Base-by-base conservation (phyloP, 148 eudicot genomes). In the Rhododendron williamsianum region DNA sequence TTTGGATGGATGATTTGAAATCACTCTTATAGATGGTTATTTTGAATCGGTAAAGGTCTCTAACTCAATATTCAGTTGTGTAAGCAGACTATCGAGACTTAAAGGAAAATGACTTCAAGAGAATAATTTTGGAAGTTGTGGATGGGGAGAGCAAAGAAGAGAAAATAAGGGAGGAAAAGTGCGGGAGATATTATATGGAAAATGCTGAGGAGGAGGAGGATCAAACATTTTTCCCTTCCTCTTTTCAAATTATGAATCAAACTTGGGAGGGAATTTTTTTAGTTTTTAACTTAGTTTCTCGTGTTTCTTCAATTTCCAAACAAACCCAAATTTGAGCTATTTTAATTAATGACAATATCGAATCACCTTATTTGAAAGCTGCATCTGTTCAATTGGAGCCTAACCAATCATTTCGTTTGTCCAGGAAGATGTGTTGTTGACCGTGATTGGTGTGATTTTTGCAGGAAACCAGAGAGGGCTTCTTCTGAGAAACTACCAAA, bases 381-480 rank as follows among this genome's bases (percentile, higher is more conserved):
- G 36, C 36, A 30, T 69, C 74, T 69, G 74, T 13, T 30, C 38
- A 23, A 30, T 30, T 12, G 36, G 13, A 69, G 74, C 36, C 74
- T 69, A 69, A 69, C 36, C 16, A 4, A 27, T 69, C 16, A 30
- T 69, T 8, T 35, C 86, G 7, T 86, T 54, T 43, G 19, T 76
- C 13, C 33, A 12, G 23, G 48, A 54, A n/a, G 65, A 43, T 0
- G 3, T 2, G 23, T 81, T 77, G 49, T 33, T 72, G 10, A 65
- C 3, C 2, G 15, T 48, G 52, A 25, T 84, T 90, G 52, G 15
- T 58, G 52, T 54, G 80, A 80, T 80, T 60, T 86, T 91, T 88
- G 90, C 90, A 96, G 98, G 91, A 90, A 90, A 84, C 93, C 89
- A 7, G 92, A 91, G 81, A 93, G 87, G 41, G 83, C 81, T 83